These are phyloP conservation scores for Debaryomycetaceae sp. DNA, from an alignment of 1,139 yeast genomes.

Conservation along the genomic window DNA sequence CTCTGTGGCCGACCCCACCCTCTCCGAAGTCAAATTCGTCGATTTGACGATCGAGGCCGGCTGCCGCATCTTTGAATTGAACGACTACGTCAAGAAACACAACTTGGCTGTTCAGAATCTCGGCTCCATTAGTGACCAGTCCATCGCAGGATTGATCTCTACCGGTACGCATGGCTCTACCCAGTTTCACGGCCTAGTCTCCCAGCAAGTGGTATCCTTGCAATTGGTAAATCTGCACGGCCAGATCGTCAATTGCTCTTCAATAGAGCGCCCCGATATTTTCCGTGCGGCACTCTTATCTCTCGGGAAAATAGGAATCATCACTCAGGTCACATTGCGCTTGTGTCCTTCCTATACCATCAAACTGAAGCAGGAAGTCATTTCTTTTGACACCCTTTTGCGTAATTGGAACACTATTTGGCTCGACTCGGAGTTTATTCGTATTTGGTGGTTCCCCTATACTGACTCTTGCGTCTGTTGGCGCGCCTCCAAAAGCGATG, in stretches of 20 bases:
- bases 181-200: conserved; percentile 81
- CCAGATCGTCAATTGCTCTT: conserved; percentile 58
- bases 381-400: conserved; percentile 62
- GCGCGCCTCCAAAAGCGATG: conserved; percentile 70
- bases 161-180: conserved; percentile 97
- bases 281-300: conserved; percentile 83
- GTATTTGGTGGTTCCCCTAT: conserved; percentile 98
- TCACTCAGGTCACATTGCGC: conserved; percentile 79
- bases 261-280: conserved; percentile 52
- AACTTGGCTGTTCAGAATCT: conserved; percentile 80
- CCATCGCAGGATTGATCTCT: conserved; percentile 86
- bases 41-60: conserved; percentile 95
- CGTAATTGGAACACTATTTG: conserved; percentile 64
- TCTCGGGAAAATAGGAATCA: conserved; percentile 84
- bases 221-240: conserved; percentile 68
- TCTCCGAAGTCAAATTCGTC: conserved; percentile 50
- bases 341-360: conserved; percentile 77
- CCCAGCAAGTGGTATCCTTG: conserved; percentile 76
- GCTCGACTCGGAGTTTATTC: conserved; percentile 82
- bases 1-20: conserved; percentile 15
- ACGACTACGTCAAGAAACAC: conserved; percentile 48
- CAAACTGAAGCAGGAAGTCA: conserved; percentile 71
- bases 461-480: conserved; percentile 76
- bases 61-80: conserved; percentile 67
- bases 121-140: conserved; percentile 92